Percentiles rank a stretch among this genome's conserved stretches.
These are phyloP conservation scores for Lipomyces spencermartinsiae DNA, from an alignment of 805 yeast species.

Conservation along the genomic window DNA sequence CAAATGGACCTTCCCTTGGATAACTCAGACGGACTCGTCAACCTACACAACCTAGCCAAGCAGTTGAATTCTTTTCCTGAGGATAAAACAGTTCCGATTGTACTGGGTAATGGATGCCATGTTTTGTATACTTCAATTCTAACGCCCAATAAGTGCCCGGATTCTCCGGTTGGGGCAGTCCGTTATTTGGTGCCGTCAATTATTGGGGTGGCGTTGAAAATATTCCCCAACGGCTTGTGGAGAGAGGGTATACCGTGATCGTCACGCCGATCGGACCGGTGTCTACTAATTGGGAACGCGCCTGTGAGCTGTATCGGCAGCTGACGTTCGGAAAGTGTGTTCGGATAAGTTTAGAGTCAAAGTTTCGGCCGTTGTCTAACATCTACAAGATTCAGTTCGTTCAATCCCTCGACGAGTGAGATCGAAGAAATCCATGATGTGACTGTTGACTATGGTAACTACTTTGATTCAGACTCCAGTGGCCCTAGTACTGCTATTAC, in stretches of 20 bases:
- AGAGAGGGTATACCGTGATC: background rate
- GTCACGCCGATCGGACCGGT: background rate
- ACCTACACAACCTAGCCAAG: background rate
- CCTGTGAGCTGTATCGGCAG: conserved; percentile 6
- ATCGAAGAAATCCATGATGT: background rate
- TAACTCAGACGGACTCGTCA: background rate
- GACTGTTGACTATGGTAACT: background rate
- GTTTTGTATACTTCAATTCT: conserved; percentile 2
- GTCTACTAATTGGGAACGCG: conserved; percentile 6
- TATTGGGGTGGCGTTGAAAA: conserved; percentile 8
- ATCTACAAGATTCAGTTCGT: background rate
- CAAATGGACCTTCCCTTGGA: conserved; percentile 5
- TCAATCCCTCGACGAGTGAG: background rate
- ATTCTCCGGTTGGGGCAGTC: conserved; percentile 3
- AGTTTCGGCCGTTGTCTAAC: background rate
- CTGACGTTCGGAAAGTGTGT: conserved; percentile 2
- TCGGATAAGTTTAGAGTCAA: background rate
- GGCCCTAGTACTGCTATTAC: background rate
- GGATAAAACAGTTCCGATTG: conserved; percentile 9
- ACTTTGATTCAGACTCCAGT: background rate
- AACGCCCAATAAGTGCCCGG: background rate
- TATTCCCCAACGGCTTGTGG: background rate
- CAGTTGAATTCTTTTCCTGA: background rate
- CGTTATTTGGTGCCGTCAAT: conserved; percentile 1
- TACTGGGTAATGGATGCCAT: background rate